A percentile compares a stretch with the other conserved stretches of the same genome.
phyloP scores from a whole-genome alignment of 164 flowering plant genomes.

The Liquidambar formosana region DNA sequence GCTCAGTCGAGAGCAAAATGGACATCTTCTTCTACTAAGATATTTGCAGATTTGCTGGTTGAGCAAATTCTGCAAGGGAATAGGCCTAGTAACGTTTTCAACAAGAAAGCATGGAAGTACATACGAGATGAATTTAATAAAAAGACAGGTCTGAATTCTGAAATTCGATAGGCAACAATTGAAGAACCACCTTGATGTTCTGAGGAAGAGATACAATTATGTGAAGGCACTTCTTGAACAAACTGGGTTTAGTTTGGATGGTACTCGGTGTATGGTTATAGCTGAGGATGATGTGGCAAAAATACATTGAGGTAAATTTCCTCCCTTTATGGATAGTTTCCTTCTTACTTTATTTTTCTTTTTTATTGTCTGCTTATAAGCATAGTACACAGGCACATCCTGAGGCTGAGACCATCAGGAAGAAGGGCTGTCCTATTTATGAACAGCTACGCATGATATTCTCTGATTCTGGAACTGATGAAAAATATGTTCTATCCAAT shows the following conservation, averaged over 20 bases:
- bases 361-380: neutral
- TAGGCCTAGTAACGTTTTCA: conserved; percentile 1
- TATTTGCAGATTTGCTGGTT: conserved; percentile 6
- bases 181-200: conserved; percentile 10
- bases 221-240: conserved; percentile 3
- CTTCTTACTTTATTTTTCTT: neutral
- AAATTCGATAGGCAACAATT: conserved; percentile 3
- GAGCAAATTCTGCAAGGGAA: conserved; percentile 2
- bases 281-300: conserved; percentile 4
- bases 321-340: neutral
- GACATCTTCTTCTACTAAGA: neutral
- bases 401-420: conserved; percentile 1
- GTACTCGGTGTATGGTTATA: neutral
- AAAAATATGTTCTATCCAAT: neutral
- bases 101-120: conserved; percentile 3
- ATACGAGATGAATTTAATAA: conserved; percentile 1
- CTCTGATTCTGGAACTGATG: neutral
- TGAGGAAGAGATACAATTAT: conserved; percentile 5
- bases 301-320: conserved; percentile 3
- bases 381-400: neutral
- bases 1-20: conserved; percentile 4
- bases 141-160: neutral
- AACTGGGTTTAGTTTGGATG: conserved; percentile 4
- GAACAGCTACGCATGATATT: neutral
- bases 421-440: conserved; percentile 1